phyloP scores from a whole-genome alignment of 176 grass and related monocot genomes.

The Cenchrus americanus region DNA sequence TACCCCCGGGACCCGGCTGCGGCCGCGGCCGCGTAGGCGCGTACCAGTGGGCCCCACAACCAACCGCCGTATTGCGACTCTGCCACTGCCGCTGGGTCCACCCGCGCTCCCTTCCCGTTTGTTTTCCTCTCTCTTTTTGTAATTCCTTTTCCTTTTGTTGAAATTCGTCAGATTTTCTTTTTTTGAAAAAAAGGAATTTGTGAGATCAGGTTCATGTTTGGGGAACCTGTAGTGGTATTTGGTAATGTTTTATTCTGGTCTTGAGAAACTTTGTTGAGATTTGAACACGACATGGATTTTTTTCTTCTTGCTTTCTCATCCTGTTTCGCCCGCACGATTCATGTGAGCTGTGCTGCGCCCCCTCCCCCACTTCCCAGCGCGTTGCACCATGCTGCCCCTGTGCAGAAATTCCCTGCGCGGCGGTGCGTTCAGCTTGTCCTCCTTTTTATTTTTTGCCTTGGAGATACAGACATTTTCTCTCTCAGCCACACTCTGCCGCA shows the following conservation, averaged over 20 bases:
- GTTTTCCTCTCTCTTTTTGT: not conserved
- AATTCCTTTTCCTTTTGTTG: not conserved
- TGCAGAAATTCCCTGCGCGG: not conserved
- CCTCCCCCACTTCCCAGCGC: not conserved
- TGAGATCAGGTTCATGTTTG: not conserved
- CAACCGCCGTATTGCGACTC: not conserved
- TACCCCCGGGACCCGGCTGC: too few species aligned
- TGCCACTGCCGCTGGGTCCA: not conserved
- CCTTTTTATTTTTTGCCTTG: not conserved
- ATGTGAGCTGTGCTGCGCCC: not conserved
- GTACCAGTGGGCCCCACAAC: not conserved
- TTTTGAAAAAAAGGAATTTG: too few species aligned
- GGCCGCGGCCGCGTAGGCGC: not conserved
- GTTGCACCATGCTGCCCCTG: not conserved
- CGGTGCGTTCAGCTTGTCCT: not conserved
- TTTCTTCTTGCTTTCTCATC: not conserved
- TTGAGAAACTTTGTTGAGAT: not conserved
- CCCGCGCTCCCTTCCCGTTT: not conserved
- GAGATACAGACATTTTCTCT: not conserved
- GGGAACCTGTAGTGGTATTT: not conserved
- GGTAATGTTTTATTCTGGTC: not conserved
- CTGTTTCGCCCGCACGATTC: too few species aligned
- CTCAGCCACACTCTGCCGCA: not conserved
- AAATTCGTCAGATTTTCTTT: not conserved
- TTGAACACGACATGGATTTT: too few species aligned